Evolutionary conservation across 2,329 filamentous ascomycete species (phyloP).

Genomic region (Fusarium buharicum): DNA sequence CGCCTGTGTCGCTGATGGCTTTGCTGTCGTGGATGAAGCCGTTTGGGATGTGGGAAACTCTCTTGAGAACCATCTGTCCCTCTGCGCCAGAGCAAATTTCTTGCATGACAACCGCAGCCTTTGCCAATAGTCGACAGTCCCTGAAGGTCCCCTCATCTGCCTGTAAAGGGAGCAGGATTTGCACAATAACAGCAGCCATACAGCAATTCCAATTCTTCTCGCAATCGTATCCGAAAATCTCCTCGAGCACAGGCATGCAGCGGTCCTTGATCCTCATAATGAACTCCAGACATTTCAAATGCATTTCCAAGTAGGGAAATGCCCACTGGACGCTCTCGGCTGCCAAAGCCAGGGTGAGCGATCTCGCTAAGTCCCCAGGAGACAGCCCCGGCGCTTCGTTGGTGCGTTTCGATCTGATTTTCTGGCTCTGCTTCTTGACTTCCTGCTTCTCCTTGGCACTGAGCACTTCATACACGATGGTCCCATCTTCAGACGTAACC

Average conservation of each 20-base stretch:
- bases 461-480: neutral
- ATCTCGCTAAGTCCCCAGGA: neutral
- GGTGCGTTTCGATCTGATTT: neutral
- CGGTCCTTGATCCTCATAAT: neutral
- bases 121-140: neutral
- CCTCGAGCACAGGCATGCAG: neutral
- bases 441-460: neutral
- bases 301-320: constrained; percentile 1
- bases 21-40: neutral
- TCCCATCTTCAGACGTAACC: accelerated
- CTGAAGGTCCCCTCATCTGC: neutral
- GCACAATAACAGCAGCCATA: neutral
- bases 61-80: neutral
- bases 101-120: neutral
- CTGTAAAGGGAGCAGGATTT: neutral
- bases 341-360: neutral
- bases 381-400: too few relatives aligned
- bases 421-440: neutral
- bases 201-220: too few relatives aligned
- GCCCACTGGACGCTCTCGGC: neutral
- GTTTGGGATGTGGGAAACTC: neutral
- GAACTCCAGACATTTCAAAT: neutral
- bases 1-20: too few relatives aligned
- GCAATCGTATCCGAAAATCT: neutral
- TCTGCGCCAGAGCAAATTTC: neutral